Evolutionary conservation across 2,329 filamentous ascomycete species (phyloP).

Genomic region (Stemphylium lycopersici): DNA sequence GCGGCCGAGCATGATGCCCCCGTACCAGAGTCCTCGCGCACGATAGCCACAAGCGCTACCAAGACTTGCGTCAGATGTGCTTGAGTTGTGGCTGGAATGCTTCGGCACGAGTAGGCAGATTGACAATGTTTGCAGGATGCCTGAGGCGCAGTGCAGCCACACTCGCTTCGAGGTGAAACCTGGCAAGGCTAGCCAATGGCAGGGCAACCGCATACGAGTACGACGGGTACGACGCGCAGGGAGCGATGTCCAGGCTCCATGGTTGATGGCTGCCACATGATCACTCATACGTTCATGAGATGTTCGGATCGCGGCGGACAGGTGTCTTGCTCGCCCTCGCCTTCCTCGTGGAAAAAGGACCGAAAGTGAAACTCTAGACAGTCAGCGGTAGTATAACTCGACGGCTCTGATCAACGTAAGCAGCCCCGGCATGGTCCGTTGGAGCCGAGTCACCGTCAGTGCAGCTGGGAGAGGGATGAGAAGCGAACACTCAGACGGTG

Average conservation of each 20-base stretch:
- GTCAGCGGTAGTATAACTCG: constrained; percentile 1
- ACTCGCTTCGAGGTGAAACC: constrained; percentile 4
- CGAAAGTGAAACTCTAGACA: neutral
- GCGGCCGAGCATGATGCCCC: no score
- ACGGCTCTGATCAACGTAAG: constrained; percentile 7
- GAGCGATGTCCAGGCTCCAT: neutral
- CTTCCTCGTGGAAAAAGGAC: neutral
- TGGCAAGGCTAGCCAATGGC: constrained; percentile 11
- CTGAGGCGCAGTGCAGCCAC: neutral
- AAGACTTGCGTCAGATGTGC: constrained; percentile 14
- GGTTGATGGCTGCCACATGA: neutral
- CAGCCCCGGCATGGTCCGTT: constrained; percentile 11
- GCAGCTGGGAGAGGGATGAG: constrained; percentile 16
- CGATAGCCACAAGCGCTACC: neutral
- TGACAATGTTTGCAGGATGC: neutral
- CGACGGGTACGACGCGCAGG: neutral
- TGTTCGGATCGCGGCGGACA: constrained; percentile 6
- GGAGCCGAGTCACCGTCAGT: constrained; percentile 17
- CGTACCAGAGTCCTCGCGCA: no score
- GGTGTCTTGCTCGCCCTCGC: neutral
- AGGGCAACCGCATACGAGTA: constrained; percentile 2
- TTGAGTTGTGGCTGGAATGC: neutral
- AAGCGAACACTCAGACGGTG: constrained; percentile 12
- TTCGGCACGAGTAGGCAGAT: neutral
- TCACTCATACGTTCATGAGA: neutral